These are phyloP conservation scores for Boletus reticulatus DNA, from an alignment of 768 basidiomycete genomes.

Conservation along the genomic window DNA sequence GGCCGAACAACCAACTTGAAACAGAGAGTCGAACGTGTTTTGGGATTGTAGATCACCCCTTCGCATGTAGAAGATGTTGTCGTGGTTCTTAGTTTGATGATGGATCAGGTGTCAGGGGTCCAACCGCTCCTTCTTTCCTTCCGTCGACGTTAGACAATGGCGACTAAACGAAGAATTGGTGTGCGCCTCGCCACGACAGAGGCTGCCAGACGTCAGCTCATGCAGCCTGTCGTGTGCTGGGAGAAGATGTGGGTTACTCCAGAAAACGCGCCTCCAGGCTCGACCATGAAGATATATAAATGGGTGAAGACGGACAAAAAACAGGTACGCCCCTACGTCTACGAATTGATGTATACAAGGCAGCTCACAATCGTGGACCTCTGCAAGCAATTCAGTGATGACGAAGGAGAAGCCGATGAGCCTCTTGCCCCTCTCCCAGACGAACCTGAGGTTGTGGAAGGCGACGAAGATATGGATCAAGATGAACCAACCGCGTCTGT, in stretches of 20 bases:
- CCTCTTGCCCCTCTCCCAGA: conserved; percentile 78
- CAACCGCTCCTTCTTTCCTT: background rate
- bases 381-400: conserved; percentile 81
- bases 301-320: conserved; percentile 81
- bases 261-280: conserved; percentile 51
- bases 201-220: conserved; percentile 78
- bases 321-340: conserved; percentile 49
- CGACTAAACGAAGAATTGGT: conserved; percentile 73
- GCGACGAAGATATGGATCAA: conserved; percentile 72
- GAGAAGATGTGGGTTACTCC: conserved; percentile 72
- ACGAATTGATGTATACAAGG: background rate
- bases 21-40: background rate
- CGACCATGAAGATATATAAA: conserved; percentile 64
- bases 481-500: conserved; percentile 51
- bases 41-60: background rate
- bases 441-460: conserved; percentile 73
- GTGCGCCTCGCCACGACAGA: conserved; percentile 76
- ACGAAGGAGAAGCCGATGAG: conserved; percentile 76
- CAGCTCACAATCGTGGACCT: conserved; percentile 2
- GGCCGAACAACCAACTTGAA: conserved; percentile 48
- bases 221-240: conserved; percentile 89
- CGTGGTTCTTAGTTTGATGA: too few relatives aligned
- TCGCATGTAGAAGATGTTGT: too few relatives aligned
- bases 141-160: conserved; percentile 40
- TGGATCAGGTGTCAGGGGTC: conserved; percentile 20